Conservation (phyloP, 345 rosid genomes). For the Hibiscus mutabilis region DNA sequence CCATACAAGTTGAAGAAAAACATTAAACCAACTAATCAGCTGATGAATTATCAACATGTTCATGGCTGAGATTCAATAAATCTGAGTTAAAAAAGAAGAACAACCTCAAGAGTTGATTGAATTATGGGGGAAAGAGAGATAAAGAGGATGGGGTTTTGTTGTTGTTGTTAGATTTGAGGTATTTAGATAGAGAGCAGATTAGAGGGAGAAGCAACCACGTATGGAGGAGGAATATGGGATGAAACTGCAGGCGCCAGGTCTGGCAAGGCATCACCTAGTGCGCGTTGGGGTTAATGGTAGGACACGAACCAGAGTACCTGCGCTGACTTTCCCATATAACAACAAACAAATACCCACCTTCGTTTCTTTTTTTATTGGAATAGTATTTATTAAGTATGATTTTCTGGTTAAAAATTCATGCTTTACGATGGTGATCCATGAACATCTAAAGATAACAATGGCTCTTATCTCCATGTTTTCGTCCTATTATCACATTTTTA, state of each 20-base stretch:
- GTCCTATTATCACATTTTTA: no score
- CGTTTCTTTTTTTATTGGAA: no score
- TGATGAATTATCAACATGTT: no score
- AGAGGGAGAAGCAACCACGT: conserved; percentile 33
- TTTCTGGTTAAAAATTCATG: neutral
- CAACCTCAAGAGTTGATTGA: neutral
- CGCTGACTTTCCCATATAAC: conserved; percentile 14
- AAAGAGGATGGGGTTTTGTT: neutral
- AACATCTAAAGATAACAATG: neutral
- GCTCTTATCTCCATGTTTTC: no score
- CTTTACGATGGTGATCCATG: neutral
- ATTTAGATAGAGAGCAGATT: neutral
- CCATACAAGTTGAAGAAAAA: neutral
- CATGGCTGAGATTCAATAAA: no score
- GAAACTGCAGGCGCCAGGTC: neutral
- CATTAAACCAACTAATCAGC: no score
- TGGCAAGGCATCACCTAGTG: neutral
- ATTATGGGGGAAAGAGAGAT: neutral
- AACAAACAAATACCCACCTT: no score
- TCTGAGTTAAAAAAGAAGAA: neutral
- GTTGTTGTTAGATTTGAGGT: neutral
- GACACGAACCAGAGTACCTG: neutral
- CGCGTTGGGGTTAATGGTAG: neutral
- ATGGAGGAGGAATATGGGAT: neutral
- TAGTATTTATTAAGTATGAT: no score